A percentile compares a stretch with the other conserved stretches of the same genome.
Evolutionary conservation across 2,329 filamentous ascomycete genomes (phyloP).

Genomic region (Monosporascus sp.): DNA sequence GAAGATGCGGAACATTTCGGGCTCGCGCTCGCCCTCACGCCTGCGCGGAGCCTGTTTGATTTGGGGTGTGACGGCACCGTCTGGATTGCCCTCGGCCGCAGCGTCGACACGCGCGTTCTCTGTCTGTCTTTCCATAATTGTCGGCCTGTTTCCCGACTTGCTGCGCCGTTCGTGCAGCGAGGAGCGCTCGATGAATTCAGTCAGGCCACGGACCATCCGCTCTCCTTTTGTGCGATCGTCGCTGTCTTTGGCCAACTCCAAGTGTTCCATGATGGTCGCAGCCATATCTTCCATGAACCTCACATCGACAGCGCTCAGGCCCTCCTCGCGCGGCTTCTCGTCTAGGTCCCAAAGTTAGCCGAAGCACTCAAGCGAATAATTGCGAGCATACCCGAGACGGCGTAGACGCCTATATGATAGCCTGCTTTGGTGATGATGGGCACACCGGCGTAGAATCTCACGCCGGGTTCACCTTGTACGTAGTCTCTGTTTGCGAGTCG

Average conservation of each 20-base stretch:
- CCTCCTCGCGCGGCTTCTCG: slow-evolving; percentile 42
- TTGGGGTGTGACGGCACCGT: slow-evolving; percentile 15
- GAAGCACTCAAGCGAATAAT: neutral
- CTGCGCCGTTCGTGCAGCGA: slow-evolving; percentile 15
- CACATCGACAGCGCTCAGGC: slow-evolving; percentile 40
- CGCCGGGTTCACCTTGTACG: slow-evolving; percentile 24
- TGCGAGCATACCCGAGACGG: slow-evolving; percentile 38
- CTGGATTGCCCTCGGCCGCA: neutral
- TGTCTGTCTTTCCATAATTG: neutral
- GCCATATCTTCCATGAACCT: slow-evolving; percentile 53
- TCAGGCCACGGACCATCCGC: slow-evolving; percentile 49
- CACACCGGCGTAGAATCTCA: slow-evolving; percentile 40
- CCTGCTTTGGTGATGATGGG: slow-evolving; percentile 51
- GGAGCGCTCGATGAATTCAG: slow-evolving; percentile 47
- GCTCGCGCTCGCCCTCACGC: neutral
- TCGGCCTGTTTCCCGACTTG: neutral
- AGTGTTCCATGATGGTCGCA: slow-evolving; percentile 52
- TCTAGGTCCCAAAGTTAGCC: slow-evolving; percentile 22
- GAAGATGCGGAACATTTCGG: slow-evolving; percentile 8
- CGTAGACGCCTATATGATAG: slow-evolving; percentile 55
- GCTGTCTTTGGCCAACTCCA: slow-evolving; percentile 49
- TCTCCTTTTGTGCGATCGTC: slow-evolving; percentile 48
- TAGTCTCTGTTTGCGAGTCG: slow-evolving; percentile 28
- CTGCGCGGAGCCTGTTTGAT: slow-evolving; percentile 20
- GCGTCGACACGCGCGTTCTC: neutral